Evolutionary conservation across 495 filamentous ascomycete genomes (phyloP), one percentile per base, ranked within the genome.

Genomic region (Aspergillus conjunctus): DNA sequence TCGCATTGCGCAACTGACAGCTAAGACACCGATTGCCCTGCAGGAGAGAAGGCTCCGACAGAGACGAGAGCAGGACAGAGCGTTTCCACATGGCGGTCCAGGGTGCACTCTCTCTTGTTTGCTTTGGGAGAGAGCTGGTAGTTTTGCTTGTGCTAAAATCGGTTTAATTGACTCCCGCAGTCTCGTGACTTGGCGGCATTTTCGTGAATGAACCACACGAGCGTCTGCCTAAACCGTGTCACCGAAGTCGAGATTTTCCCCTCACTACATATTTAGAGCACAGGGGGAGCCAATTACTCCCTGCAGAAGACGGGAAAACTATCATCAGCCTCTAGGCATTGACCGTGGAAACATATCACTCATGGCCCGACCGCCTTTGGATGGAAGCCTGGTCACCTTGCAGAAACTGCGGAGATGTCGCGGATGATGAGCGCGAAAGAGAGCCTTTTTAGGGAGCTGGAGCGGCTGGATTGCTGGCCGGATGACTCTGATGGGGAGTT

Each of bases 371-470:
- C 56, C 43, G 56, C 33, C 51, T 44, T 17, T 33, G 12, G 20
- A 32, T 59, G 49, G 52, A 58, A 57, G 34, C 51, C 66, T 52
- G 49, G 59, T 59, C 46, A 48, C 64, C 62, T 37, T 62, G 67
- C 61, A 56, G 20, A 18, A 48, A 64, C 55, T 32, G 54, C 17
- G 21, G 46, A 63, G 22, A 73, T 75, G 64, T 41, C 51, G 56
- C 41, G 58, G 44, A 59, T 39, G 52, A 56, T 30, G 41, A 54
- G 70, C 39, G 71, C 74, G 62, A 80, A 78, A 61, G 62, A 67
- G 60, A 53, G 60, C 30, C 81, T 83, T 59, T 85, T 85, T 61
- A 58, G 66, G 17, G 70, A 72, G 10, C 72, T 85, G 7, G 78
- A 81, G 32, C 60, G 67, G 17, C 67, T 87, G 31, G 79, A 81